Conservation (phyloP, 768 basidiomycete species). For the Calvatia gigantea region DNA sequence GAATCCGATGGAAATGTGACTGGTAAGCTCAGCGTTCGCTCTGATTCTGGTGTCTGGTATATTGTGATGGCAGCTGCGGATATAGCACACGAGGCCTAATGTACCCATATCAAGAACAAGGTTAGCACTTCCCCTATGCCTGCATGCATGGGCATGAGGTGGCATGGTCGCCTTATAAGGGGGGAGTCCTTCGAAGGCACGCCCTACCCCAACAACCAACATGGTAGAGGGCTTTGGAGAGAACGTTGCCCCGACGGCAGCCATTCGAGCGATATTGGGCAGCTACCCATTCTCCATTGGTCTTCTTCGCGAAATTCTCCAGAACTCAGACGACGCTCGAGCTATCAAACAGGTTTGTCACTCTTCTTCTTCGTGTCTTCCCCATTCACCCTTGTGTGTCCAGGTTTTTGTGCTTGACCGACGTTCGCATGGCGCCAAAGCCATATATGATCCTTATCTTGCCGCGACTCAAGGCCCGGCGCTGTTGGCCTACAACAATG, state of each 20-base stretch:
- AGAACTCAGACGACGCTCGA: slow-evolving; percentile 50
- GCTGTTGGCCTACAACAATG: slow-evolving; percentile 44
- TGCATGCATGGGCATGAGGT: neutral
- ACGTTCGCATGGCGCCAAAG: slow-evolving; percentile 23
- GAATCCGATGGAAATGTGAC: too few species aligned
- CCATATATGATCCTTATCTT: slow-evolving; percentile 25
- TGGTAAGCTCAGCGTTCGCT: neutral
- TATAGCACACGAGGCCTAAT: neutral
- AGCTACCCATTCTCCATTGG: slow-evolving; percentile 44
- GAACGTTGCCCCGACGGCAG: slow-evolving; percentile 18
- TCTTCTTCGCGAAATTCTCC: slow-evolving; percentile 40
- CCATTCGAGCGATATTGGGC: slow-evolving; percentile 31
- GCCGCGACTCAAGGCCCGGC: slow-evolving; percentile 38
- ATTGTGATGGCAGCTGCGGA: neutral
- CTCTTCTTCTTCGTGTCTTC: neutral
- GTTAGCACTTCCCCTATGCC: neutral
- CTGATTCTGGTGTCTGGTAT: slow-evolving; percentile 7
- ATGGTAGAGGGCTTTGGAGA: slow-evolving; percentile 15
- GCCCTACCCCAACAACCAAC: neutral
- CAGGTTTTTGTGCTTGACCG: slow-evolving; percentile 42
- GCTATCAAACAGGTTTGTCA: slow-evolving; percentile 38
- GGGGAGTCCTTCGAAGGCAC: neutral
- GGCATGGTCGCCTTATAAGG: neutral
- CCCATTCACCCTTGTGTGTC: neutral
- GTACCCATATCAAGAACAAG: neutral